These are phyloP conservation scores for Xylona heveae DNA, from an alignment of 495 filamentous ascomycete genomes.

Conservation along the genomic window DNA sequence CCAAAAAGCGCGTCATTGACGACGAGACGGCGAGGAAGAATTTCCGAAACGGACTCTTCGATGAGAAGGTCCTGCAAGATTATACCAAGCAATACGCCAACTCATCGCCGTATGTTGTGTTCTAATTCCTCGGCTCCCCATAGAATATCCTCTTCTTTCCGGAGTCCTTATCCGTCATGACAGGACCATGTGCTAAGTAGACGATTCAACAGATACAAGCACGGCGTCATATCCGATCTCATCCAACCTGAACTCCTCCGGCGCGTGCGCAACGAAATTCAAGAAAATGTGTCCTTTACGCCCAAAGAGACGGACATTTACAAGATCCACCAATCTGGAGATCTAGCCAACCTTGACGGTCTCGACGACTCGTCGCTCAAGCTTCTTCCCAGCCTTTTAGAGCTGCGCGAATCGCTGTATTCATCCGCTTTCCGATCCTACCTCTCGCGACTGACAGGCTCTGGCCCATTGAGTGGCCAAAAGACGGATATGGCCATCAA, in stretches of 20 bases:
- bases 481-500: constrained; percentile 99
- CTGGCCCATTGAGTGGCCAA: constrained; percentile 67
- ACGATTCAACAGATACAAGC: constrained; percentile 40
- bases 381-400: constrained; percentile 65
- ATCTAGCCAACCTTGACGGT: constrained; percentile 90
- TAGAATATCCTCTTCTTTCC: neutral
- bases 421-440: constrained; percentile 75
- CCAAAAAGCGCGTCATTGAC: constrained; percentile 30
- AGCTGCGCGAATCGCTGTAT: constrained; percentile 82
- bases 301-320: constrained; percentile 99
- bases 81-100: constrained; percentile 49
- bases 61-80: constrained; percentile 35
- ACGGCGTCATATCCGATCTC: constrained; percentile 66
- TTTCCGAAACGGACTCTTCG: constrained; percentile 65
- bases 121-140: neutral
- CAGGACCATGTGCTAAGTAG: constrained; percentile 5
- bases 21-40: constrained; percentile 21
- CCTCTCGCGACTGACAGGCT: constrained; percentile 61
- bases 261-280: constrained; percentile 72
- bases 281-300: constrained; percentile 75
- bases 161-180: constrained; percentile 1
- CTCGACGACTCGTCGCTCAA: constrained; percentile 63
- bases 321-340: constrained; percentile 96
- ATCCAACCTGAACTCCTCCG: constrained; percentile 65
- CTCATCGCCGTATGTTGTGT: constrained; percentile 39